Conservation (phyloP, 2,329 filamentous ascomycete genomes). For the Cercospora brassicicola region DNA sequence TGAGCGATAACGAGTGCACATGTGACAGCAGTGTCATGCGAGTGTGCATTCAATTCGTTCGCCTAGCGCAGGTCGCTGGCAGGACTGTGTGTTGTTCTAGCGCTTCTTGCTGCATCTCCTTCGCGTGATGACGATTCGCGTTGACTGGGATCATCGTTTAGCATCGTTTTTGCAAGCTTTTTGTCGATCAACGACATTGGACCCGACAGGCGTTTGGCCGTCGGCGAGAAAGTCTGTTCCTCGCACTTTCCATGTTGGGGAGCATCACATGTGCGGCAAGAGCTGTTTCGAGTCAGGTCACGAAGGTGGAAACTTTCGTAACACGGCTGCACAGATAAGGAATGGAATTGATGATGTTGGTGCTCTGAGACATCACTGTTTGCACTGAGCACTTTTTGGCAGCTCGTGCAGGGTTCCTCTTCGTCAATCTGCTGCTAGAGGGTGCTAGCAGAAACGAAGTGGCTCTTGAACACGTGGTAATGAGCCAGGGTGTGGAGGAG, state of each 20-base stretch:
- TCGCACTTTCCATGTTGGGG: neutral
- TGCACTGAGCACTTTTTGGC: neutral
- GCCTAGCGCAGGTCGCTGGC: neutral
- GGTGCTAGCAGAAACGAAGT: neutral
- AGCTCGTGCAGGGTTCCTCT: neutral
- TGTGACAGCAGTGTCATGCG: neutral
- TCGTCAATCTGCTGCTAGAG: neutral
- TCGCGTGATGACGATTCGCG: neutral
- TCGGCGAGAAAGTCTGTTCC: neutral
- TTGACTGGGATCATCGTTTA: neutral
- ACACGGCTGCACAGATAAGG: neutral
- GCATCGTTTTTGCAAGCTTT: neutral
- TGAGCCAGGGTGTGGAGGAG: neutral
- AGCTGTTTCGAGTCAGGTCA: neutral
- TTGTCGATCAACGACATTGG: neutral
- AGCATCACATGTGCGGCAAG: neutral
- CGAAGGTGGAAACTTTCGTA: neutral
- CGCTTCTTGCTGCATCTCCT: neutral
- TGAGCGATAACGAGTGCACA: neutral
- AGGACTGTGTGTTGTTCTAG: slow-evolving; percentile 2
- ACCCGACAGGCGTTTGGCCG: neutral
- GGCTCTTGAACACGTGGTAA: slow-evolving; percentile 1
- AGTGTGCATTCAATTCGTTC: neutral
- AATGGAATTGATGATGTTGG: neutral
- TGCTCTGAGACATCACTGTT: neutral